A percentile compares a stretch with the other conserved stretches of the same genome.
phyloP scores from a whole-genome alignment of 345 rosid species.

The Trapa incisa region DNA sequence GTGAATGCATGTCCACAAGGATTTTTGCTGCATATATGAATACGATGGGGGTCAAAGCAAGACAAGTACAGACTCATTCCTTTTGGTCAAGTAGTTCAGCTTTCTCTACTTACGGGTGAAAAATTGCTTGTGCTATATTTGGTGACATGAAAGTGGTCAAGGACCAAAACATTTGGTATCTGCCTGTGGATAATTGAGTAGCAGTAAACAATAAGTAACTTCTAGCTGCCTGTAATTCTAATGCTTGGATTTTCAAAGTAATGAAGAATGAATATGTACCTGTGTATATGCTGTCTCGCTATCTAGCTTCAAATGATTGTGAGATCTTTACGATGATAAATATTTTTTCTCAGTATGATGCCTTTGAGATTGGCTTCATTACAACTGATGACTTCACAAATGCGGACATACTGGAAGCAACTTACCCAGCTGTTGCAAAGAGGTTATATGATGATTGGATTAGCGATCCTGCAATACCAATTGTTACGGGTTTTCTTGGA shows the following conservation, averaged over 20 bases:
- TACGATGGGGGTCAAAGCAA: constrained; percentile 70
- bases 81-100: not conserved
- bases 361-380: constrained; percentile 83
- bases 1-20: constrained; percentile 97
- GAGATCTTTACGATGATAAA: not conserved
- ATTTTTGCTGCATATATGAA: constrained; percentile 86
- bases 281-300: too few relatives aligned
- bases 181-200: not conserved
- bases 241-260: not conserved
- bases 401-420: constrained; percentile 93
- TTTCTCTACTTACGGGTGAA: not conserved
- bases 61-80: constrained; percentile 45
- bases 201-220: not conserved
- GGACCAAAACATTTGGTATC: not conserved
- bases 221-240: not conserved
- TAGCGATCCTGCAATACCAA: constrained; percentile 74
- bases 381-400: constrained; percentile 98
- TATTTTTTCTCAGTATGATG: constrained; percentile 78
- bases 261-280: not conserved
- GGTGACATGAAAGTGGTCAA: too few relatives aligned
- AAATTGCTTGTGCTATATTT: too few relatives aligned
- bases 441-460: constrained; percentile 70
- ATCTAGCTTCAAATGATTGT: not conserved
- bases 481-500: constrained; percentile 97
- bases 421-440: constrained; percentile 93